Percentiles rank a stretch among this genome's conserved stretches.
These are phyloP conservation scores for Vaccinium vitisidaea DNA, from an alignment of 148 eudicot species.

Conservation along the genomic window DNA sequence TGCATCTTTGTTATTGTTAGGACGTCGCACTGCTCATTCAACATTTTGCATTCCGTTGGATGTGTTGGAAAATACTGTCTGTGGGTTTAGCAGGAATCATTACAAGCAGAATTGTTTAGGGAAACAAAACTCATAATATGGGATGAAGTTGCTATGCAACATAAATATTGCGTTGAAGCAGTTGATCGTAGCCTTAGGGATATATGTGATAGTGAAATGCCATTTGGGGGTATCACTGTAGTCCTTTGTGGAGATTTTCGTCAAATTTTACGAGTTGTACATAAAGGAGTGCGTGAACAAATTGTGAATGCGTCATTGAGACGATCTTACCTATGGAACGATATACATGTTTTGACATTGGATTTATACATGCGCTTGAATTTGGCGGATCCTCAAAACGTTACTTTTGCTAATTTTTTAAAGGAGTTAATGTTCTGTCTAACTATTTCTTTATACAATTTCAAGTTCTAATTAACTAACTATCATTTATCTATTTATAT, in stretches of 20 bases:
- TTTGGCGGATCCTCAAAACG: neutral
- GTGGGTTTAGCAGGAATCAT: neutral
- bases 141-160: neutral
- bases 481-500: neutral
- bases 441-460: neutral
- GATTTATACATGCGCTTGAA: neutral
- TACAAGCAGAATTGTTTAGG: neutral
- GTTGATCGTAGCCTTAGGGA: neutral
- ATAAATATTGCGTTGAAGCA: neutral
- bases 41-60: no score
- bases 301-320: no score
- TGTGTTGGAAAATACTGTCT: neutral
- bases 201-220: no score
- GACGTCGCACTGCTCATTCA: no score
- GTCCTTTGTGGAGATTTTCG: no score
- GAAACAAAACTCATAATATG: neutral
- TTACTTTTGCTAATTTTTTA: neutral
- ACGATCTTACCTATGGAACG: no score
- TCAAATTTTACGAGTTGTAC: no score
- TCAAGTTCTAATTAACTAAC: neutral
- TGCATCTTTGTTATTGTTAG: neutral
- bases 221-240: no score
- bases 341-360: no score
- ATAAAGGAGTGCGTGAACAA: no score
- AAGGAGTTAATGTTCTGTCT: neutral